phyloP scores from a whole-genome alignment of 768 basidiomycete genomes.

The Pulveroboletus ravenelii region DNA sequence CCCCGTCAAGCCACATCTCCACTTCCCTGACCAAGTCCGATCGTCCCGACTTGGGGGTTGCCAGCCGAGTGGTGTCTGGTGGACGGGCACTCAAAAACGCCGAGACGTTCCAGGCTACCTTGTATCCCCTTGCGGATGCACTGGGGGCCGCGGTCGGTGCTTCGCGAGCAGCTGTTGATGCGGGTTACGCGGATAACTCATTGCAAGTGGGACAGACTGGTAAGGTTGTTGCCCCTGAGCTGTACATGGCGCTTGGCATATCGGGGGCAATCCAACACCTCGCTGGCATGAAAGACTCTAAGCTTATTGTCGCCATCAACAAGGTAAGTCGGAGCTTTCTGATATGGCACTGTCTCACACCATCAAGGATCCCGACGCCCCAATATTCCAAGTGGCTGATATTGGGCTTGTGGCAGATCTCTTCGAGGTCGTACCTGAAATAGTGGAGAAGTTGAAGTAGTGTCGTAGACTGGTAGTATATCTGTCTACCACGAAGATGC shows the following conservation, averaged over 20 bases:
- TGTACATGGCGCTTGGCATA: constrained; percentile 96
- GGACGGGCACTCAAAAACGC: constrained; percentile 93
- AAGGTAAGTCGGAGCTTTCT: constrained; percentile 50
- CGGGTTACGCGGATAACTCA: constrained; percentile 96
- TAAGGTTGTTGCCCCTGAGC: constrained; percentile 94
- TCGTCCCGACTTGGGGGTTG: constrained; percentile 86
- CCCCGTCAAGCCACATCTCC: constrained; percentile 55
- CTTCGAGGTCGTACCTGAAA: constrained; percentile 86
- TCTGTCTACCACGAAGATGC: constrained; percentile 15
- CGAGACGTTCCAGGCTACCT: constrained; percentile 80
- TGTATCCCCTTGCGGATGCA: constrained; percentile 90
- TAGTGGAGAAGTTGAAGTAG: constrained; percentile 80
- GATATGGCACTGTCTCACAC: constrained; percentile 8
- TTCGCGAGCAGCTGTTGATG: constrained; percentile 96
- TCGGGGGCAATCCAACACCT: constrained; percentile 98
- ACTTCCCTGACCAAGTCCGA: constrained; percentile 85
- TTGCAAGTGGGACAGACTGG: constrained; percentile 99
- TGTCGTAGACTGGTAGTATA: constrained; percentile 11
- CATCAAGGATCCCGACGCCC: constrained; percentile 87
- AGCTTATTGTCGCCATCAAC: constrained; percentile 96
- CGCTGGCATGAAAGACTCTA: constrained; percentile 99
- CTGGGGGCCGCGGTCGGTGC: constrained; percentile 96
- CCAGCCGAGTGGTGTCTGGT: constrained; percentile 87
- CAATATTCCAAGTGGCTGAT: constrained; percentile 98
- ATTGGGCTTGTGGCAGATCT: constrained; percentile 91